A percentile compares a stretch with the other conserved stretches of the same genome.
Conservation (phyloP, 441 rosid genomes). For the Pelargonium fulgidum region DNA sequence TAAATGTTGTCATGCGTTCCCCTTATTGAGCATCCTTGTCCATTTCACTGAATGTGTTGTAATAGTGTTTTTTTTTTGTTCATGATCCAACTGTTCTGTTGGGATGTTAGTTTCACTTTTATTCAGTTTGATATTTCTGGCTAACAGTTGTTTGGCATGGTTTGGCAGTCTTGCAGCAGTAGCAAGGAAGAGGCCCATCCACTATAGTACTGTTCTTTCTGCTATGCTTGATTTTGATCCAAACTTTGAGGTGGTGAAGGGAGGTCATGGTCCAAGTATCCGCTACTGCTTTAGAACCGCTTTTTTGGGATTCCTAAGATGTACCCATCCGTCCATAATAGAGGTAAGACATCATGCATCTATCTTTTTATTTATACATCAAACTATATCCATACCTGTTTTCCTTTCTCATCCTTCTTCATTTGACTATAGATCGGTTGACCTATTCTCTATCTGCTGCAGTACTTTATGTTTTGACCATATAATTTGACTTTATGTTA, state of each 20-base stretch:
- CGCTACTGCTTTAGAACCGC: constrained; percentile 93
- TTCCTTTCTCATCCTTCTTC: background rate
- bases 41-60: background rate
- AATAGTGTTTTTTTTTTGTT: background rate
- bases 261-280: constrained; percentile 65
- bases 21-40: background rate
- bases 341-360: constrained; percentile 50
- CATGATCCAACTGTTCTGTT: background rate
- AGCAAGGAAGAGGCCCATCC: constrained; percentile 81
- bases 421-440: background rate
- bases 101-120: background rate
- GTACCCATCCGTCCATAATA: constrained; percentile 57
- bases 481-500: background rate
- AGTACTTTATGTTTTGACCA: background rate
- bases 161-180: constrained; percentile 83
- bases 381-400: background rate
- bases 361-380: constrained; percentile 15
- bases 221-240: constrained; percentile 74
- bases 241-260: constrained; percentile 55
- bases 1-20: background rate
- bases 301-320: constrained; percentile 88
- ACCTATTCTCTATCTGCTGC: background rate
- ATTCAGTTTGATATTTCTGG: background rate
- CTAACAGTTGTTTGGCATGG: constrained; percentile 22
- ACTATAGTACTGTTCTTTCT: constrained; percentile 60